Evolutionary conservation across 192 early-diverging fungal species (phyloP), one percentile per base, ranked within the genome.

Genomic region (Rhizoclosmatium globosum): DNA sequence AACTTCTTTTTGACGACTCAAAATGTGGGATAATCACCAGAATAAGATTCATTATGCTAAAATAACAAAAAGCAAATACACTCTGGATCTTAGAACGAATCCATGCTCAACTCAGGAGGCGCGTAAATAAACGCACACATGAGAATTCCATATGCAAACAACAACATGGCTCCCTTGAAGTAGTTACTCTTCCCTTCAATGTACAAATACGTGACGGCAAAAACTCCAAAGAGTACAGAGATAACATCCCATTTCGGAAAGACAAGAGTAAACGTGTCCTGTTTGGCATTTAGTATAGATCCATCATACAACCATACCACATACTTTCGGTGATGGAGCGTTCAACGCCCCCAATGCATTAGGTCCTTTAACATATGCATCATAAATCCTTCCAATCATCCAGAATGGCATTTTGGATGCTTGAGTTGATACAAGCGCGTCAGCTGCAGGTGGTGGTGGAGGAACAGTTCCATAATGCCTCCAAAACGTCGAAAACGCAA

Each of bases 111-210:
- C 45, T 68, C 67, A 4, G 77, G 77, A 53, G 85, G 83, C 46
- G 81, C 92, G 82, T 90, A 99, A 45, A 87, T 90, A 82, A 94
- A 96, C 4, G 91, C 92, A 13, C 89, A 88, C 80, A 96, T 88
- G 76, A 97, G 87, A 11, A 98, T 91, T 61, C 83, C 83, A 82
- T 99, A 99, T 56, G 92, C 92, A 44, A 98, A 80, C 47, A 96
- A 89, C 71, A 99, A 84, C 64, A 99, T 95, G 3, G 91, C 85
- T 19, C 96, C 97, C 85, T 99, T 98, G 82, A 99, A 99, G 86
- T 99, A 98, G 85, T 99, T 98, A 61, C 91, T 87, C 83, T 94
- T 97, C 78, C 96, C 96, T 84, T 99, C 97, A 71, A 94, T 93
- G 84, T 96, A 97, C 19, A 97, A 93, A 77, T 97, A 97, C 11